Evolutionary conservation across 1,139 yeast species (phyloP), one percentile per base, ranked within the genome.

Genomic region (Lodderomyces margitis): DNA sequence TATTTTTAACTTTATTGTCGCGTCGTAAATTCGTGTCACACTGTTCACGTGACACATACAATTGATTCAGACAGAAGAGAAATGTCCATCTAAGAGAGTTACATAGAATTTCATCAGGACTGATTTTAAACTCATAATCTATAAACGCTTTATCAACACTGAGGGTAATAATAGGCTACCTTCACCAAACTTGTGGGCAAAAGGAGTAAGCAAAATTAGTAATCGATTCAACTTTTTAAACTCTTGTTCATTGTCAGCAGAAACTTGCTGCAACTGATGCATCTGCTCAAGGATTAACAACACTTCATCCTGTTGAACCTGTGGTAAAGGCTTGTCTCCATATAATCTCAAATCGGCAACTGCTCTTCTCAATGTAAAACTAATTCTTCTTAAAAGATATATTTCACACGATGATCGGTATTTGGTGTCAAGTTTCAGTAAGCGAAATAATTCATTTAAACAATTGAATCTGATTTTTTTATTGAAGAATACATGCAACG

Each of bases 281-380:
- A 52, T 34, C 9, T 42, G 40, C 27, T 45, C 41, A 20, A 66
- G 48, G 6, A 66, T 48, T 1, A 57, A 40, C 25, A 45, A 32
- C 21, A 69, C 41, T 49, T 72, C 78, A 24, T 58, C 57, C 40
- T 59, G 60, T 46, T 70, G 75, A 8, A 68, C 51, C 38, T 57
- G 58, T n/a, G 71, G 61, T 12, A 69, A 48, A 2, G 77, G 76
- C 37, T 62, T 55, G 35, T 53, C 55, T 36, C 54, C 53, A 11
- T 61, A 48, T 24, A 70, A 57, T 44, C 51, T 55, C 38, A 54
- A 55, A 41, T 69, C 74, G 36, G 66, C 67, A 15, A 70, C 54
- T 36, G 66, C 61, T 41, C 74, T 50, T 38, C 75, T 54, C 19
- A 71, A 47, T 11, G 65, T 48, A 46, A 69, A 65, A 3, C 69